Evolutionary conservation across 2,329 filamentous ascomycete species (phyloP).

Genomic region (Colletotrichum viniferum): DNA sequence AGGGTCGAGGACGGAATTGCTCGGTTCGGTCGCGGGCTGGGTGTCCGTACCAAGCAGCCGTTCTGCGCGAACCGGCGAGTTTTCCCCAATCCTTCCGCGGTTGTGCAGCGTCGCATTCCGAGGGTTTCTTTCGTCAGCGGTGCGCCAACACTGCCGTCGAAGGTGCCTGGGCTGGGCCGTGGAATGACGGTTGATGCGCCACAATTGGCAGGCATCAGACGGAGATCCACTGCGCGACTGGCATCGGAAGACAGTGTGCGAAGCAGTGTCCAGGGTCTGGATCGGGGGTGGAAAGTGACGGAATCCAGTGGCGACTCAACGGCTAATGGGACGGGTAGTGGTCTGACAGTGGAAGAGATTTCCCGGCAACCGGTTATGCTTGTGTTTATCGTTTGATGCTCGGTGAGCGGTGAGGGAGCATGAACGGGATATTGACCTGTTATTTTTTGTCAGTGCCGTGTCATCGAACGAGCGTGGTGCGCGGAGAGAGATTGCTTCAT

Average conservation of each 20-base stretch:
- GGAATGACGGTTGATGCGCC: not conserved
- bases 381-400: not conserved
- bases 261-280: not conserved
- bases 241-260: slow-evolving; percentile 4
- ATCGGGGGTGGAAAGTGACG: not conserved
- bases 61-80: not conserved
- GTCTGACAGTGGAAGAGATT: not conserved
- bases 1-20: not conserved
- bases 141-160: not conserved
- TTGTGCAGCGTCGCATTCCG: slow-evolving; percentile 2
- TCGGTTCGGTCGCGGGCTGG: slow-evolving; percentile 8
- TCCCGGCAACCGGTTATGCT: not conserved
- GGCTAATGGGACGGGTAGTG: not conserved
- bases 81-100: slow-evolving; percentile 1
- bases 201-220: not conserved
- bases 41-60: not conserved
- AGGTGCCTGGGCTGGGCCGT: not conserved
- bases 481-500: slow-evolving; percentile 4
- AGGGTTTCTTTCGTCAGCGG: not conserved
- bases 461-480: slow-evolving; percentile 4
- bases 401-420: not conserved
- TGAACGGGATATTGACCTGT: not conserved
- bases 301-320: slow-evolving; percentile 5
- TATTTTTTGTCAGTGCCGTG: not conserved
- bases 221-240: not conserved